A percentile compares a stretch with the other conserved stretches of the same genome.
These are phyloP conservation scores for Thelonectria blattea DNA, from an alignment of 2,329 filamentous ascomycete species.

Conservation along the genomic window DNA sequence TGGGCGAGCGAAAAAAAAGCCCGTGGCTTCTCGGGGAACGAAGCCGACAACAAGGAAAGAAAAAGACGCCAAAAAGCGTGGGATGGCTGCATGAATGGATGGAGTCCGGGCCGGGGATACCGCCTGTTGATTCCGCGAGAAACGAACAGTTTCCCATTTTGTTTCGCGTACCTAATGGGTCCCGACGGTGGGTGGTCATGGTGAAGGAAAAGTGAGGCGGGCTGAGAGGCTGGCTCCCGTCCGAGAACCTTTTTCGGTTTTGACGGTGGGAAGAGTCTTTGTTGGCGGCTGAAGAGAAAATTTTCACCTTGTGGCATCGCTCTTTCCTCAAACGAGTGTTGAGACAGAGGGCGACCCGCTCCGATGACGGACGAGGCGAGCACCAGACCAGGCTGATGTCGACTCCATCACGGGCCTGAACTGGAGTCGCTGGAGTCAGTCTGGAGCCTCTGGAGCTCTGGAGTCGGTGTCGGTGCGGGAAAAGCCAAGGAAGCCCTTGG, in stretches of 20 bases:
- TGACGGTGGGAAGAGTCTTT: too few species aligned
- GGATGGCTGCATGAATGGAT: not conserved
- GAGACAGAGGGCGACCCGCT: conserved; percentile 9
- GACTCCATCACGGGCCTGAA: not conserved
- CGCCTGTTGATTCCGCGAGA: not conserved
- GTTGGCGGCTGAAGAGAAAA: too few species aligned
- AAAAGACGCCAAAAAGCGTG: conserved; percentile 3
- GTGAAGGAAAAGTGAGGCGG: not conserved
- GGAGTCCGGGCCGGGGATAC: not conserved
- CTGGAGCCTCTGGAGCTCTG: too few species aligned
- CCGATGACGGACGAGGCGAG: conserved; percentile 7
- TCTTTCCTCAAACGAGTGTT: conserved; percentile 1
- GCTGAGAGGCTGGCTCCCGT: too few species aligned
- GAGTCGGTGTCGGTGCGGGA: too few species aligned
- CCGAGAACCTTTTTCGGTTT: too few species aligned
- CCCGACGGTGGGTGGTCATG: not conserved
- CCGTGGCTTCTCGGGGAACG: conserved; percentile 10
- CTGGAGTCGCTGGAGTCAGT: not conserved
- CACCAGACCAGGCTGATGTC: not conserved
- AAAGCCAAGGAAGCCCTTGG: too few species aligned
- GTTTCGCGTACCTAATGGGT: not conserved
- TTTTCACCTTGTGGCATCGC: too few species aligned
- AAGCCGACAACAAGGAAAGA: conserved; percentile 2
- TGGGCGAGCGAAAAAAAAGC: too few species aligned
- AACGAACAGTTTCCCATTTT: not conserved